Evolutionary conservation across 805 yeast genomes (phyloP).

Genomic region (Hanseniaspora singularis): DNA sequence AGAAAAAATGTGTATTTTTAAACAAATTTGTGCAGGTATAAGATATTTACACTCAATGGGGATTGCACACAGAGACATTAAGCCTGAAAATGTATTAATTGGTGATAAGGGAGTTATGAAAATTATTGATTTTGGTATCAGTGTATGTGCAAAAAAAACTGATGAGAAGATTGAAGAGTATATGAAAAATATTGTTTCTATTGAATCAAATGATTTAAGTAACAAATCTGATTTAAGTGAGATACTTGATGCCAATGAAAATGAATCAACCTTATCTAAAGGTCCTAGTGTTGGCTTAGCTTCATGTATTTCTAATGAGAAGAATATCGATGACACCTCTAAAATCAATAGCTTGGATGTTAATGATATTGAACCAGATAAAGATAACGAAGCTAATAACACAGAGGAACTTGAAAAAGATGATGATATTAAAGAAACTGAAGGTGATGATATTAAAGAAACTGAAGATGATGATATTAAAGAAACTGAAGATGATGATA

Average conservation of each 20-base stretch:
- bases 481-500: neutral
- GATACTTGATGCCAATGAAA: too few species aligned
- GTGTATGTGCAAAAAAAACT: conserved; percentile 21
- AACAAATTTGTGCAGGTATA: conserved; percentile 53
- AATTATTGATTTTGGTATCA: conserved; percentile 67
- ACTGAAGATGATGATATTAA: neutral
- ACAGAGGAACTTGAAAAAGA: too few species aligned
- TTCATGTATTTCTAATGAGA: too few species aligned
- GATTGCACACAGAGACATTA: conserved; percentile 60
- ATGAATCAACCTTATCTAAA: neutral
- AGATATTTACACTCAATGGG: conserved; percentile 53
- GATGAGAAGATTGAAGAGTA: conserved; percentile 24
- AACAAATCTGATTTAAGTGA: too few species aligned
- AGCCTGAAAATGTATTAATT: conserved; percentile 62
- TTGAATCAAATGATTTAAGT: too few species aligned
- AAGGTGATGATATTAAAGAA: too few species aligned
- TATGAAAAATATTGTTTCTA: neutral
- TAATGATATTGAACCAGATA: neutral
- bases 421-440: neutral
- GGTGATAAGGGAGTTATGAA: conserved; percentile 50
- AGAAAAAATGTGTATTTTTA: conserved; percentile 56
- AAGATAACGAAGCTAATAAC: neutral
- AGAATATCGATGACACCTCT: too few species aligned
- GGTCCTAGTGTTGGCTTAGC: too few species aligned
- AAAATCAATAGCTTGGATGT: too few species aligned